phyloP scores from a whole-genome alignment of 805 yeast species.

The Saccharomycopsis malanga region DNA sequence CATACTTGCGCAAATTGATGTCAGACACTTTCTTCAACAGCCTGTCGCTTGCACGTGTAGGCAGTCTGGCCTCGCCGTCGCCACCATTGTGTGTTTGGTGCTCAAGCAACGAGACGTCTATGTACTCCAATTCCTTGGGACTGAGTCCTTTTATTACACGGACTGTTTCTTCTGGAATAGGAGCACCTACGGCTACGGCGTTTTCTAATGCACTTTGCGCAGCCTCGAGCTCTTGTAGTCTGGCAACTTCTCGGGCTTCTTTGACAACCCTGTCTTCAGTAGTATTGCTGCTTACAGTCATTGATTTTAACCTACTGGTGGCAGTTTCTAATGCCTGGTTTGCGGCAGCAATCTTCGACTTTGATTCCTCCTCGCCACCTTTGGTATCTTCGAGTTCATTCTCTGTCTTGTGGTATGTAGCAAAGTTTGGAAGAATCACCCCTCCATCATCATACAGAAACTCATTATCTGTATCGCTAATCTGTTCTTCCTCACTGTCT shows the following conservation, averaged over 20 bases:
- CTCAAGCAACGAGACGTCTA: constrained; percentile 22
- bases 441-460: constrained; percentile 53
- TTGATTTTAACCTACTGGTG: constrained; percentile 19
- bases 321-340: constrained; percentile 5
- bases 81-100: constrained; percentile 22
- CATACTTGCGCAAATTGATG: constrained; percentile 49
- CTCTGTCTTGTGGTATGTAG: constrained; percentile 25
- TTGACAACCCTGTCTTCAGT: constrained; percentile 23
- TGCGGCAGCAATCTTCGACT: constrained; percentile 4
- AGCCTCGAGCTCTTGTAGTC: constrained; percentile 48
- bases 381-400: constrained; percentile 10
- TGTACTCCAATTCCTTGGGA: constrained; percentile 27
- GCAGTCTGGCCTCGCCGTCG: constrained; percentile 30
- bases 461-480: constrained; percentile 51
- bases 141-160: constrained; percentile 33
- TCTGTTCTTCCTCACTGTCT: constrained; percentile 51
- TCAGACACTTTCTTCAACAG: constrained; percentile 36
- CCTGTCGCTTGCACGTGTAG: constrained; percentile 31
- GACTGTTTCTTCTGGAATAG: constrained; percentile 35
- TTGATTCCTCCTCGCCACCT: neutral
- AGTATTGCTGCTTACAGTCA: neutral
- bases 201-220: constrained; percentile 48
- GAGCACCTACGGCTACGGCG: constrained; percentile 20
- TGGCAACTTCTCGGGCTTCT: constrained; percentile 36
- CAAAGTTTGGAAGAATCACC: constrained; percentile 50